phyloP scores from a whole-genome alignment of 1,139 yeast species.

The Sugiyamaella japonica region DNA sequence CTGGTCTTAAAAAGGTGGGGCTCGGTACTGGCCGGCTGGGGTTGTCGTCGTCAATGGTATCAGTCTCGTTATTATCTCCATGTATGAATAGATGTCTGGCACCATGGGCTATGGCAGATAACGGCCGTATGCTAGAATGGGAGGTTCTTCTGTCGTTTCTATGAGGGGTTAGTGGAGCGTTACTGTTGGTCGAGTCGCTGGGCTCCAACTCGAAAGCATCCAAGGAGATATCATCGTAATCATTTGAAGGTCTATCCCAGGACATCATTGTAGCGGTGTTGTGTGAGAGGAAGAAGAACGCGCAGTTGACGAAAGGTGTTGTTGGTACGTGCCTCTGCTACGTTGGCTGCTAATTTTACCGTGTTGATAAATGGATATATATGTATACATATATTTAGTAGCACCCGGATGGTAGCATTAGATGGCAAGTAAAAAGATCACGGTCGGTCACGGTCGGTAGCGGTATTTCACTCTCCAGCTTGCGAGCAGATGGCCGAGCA shows the following conservation, averaged over 20 bases:
- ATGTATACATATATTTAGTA: too few species aligned
- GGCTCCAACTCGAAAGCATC: constrained; percentile 12
- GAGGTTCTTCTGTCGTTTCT: not conserved
- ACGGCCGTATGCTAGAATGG: constrained; percentile 2
- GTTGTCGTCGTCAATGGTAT: too few species aligned
- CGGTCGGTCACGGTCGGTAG: too few species aligned
- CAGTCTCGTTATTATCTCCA: not conserved
- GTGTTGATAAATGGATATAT: not conserved
- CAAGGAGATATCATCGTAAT: constrained; percentile 13
- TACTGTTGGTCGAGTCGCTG: constrained; percentile 8
- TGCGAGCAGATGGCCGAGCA: too few species aligned
- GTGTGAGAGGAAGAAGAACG: not conserved
- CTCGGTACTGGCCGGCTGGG: too few species aligned
- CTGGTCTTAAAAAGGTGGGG: not conserved
- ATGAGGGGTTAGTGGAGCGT: not conserved
- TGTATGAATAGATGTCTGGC: constrained; percentile 9
- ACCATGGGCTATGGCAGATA: constrained; percentile 15
- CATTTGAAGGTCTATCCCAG: not conserved
- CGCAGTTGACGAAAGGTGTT: too few species aligned
- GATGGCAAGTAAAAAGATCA: too few species aligned
- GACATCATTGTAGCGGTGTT: not conserved
- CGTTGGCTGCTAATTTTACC: not conserved
- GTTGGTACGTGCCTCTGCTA: too few species aligned
- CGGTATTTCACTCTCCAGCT: too few species aligned
- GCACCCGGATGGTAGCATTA: not conserved